Base-by-base conservation (phyloP, 495 filamentous ascomycete species). In the Viridothelium virens region DNA sequence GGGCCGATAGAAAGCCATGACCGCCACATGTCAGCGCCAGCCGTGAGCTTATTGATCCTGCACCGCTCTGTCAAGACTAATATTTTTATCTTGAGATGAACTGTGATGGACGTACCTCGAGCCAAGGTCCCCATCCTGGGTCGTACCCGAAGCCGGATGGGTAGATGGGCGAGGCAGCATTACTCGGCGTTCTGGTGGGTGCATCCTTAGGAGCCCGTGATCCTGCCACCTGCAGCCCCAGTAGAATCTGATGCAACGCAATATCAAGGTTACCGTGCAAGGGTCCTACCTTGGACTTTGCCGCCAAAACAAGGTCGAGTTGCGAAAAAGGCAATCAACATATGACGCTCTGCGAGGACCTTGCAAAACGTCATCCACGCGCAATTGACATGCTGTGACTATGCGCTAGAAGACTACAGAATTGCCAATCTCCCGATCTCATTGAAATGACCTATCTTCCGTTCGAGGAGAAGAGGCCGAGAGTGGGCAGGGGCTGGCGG, bases 401-500 rank as follows among this genome's bases (percentile, higher is more conserved):
- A 36, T 34, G 16, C 48, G 48, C 48, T 53, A 53, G 53, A 59
- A 59, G 53, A 6, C 11, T 7, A 18, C 33, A 3, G 53, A 59
- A 59, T 34, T 59, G 3, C 53, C 18, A 33, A 59, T 59, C 53
- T 18, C 33, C 31, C 53, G 53, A 59, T 59, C 53, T 59, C 31
- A 31, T 59, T 3, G 53, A 59, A 10, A 59, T 33, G 11, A 18
- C 53, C 18, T 34, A 9, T 59, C 18, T 7, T n/a, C 18, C 18
- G 5, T 59, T 59, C 18, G 5, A 14, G 31, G 53, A 36, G 10
- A 53, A n/a, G 7, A 2, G 31, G 53, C 53, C 53, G 53, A 59
- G 4, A 36, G n/a, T 59, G 53, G 14, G 25, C 53, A 10, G 25
- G 53, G 53, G 36, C 11, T 9, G 53, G 11, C 7, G 18, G 53